Evolutionary conservation across 495 filamentous ascomycete species (phyloP), one percentile per base, ranked within the genome.

Genomic region (Cercophora scortea): DNA sequence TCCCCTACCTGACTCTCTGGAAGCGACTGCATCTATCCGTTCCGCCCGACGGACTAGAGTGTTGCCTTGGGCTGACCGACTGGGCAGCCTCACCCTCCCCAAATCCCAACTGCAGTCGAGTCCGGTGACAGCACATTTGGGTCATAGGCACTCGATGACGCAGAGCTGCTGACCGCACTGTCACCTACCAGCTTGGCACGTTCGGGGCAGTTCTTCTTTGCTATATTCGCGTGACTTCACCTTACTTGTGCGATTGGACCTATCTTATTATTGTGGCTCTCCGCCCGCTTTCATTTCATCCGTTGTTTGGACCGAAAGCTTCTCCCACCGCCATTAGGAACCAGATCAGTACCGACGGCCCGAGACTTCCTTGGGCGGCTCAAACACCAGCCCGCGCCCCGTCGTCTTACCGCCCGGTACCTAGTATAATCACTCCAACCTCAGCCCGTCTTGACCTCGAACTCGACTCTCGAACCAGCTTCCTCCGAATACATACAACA

Each of bases 81-180:
- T 9, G n/a, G 17, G 15, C 13, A 32, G 13, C 38, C 12, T 11
- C 13, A 17, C 15, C 2, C 33, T 16, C 12, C 25, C 12, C 18
- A 45, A 17, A 45, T 11, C 25, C 19, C 43, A 33, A 8, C 50
- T 11, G 17, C 11, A 32, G 15, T 43, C 32, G 25, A 25, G 46
- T 54, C 52, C 52, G 36, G 45, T 54, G 52, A 54, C 52, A 33
- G 49, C 52, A 34, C 32, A 49, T 49, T 50, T 15, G 52, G 45
- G 43, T 46, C 38, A 49, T 16, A n/a, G 16, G 42, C 42, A 54
- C 13, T 19, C 38, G n/a, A 49, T 49, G 52, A 53, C 52, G 39
- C 46, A 49, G 45, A 49, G 42, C 38, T 12, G 45, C 52, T 54
- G 52, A 54, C 45, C 25, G 25, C 25, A 25, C 32, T 25, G 16